Evolutionary conservation across 1,284 basidiomycete species (phyloP), one percentile per base, ranked within the genome.

Genomic region (Albatrellus sp.): DNA sequence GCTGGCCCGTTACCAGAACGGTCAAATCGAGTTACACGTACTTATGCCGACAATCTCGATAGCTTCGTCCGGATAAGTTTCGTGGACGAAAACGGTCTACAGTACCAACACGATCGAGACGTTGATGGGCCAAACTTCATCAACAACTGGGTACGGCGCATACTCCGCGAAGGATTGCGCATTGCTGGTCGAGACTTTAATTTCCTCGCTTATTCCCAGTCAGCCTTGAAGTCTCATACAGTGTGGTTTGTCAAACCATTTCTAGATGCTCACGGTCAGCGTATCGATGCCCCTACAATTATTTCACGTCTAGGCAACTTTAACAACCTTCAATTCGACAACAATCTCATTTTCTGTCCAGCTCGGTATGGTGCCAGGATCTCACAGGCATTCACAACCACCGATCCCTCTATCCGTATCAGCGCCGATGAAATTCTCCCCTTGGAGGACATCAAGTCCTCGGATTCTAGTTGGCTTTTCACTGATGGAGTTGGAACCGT

Each of bases 401-500:
- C 82, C 0, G 77, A 82, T 51, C 66, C 70, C 3, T 72, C 74
- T 0, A 63, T 80, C 11, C 53, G 65, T 16, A 64, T 78, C 11
- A 62, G 68, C 20, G 66, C 70, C 1, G 73, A 76, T 37, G 71
- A 81, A 50, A 66, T 84, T 8, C 44, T 69, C 2, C 10, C 31
- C 2, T 43, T 67, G 0, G 42, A 50, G 0, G 81, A 84, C 55
- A 73, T 82, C 48, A 55, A 58, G 47, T 50, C 37, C 46, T 44
- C 41, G 2, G 41, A 20, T 0, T 53, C 52, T 2, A 50, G 29
- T 48, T 72, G 69, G 40, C 64, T 62, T 46, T 80, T 80, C 56
- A 83, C 80, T 0, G 81, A 85, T 52, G 82, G 82, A 7, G 74
- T 81, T 8, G 82, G 81, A 0, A 80, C 72, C 0, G 72, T 85